Conservation (phyloP, 23 red algal species). For the Gracilaria gracilis region DNA sequence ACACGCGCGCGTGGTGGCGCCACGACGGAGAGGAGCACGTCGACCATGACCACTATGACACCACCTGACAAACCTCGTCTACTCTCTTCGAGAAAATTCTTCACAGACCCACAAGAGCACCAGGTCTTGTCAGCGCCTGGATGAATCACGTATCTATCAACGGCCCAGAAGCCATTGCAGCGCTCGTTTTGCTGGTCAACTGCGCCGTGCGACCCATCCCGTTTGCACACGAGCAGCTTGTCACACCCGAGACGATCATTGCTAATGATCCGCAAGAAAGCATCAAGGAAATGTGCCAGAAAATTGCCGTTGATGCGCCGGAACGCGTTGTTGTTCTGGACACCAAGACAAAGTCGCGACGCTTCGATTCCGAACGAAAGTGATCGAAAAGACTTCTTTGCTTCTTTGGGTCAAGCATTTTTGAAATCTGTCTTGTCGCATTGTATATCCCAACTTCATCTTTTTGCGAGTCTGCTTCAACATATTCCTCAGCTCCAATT, state of each 20-base stretch:
- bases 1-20: too few species aligned
- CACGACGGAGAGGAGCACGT: too few species aligned
- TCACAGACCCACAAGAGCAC: constrained; percentile 14
- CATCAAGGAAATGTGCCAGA: not conserved
- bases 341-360: not conserved
- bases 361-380: not conserved
- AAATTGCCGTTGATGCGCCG: constrained; percentile 21
- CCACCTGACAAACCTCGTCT: too few species aligned
- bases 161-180: constrained; percentile 60
- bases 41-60: too few species aligned
- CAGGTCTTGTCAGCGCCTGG: constrained; percentile 44
- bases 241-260: constrained; percentile 51
- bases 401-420: constrained; percentile 52
- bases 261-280: constrained; percentile 25
- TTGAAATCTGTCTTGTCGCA: constrained; percentile 38
- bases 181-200: constrained; percentile 49
- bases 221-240: not conserved
- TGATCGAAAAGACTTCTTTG: constrained; percentile 39
- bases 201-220: constrained; percentile 27
- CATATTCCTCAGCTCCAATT: too few species aligned
- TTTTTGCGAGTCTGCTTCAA: too few species aligned
- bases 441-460: constrained; percentile 44
- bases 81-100: constrained; percentile 28
- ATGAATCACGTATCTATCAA: constrained; percentile 42
- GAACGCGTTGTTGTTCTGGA: constrained; percentile 7